Evolutionary conservation across 2,329 filamentous ascomycete genomes (phyloP).

Genomic region (Rhinocladiella mackenziei): DNA sequence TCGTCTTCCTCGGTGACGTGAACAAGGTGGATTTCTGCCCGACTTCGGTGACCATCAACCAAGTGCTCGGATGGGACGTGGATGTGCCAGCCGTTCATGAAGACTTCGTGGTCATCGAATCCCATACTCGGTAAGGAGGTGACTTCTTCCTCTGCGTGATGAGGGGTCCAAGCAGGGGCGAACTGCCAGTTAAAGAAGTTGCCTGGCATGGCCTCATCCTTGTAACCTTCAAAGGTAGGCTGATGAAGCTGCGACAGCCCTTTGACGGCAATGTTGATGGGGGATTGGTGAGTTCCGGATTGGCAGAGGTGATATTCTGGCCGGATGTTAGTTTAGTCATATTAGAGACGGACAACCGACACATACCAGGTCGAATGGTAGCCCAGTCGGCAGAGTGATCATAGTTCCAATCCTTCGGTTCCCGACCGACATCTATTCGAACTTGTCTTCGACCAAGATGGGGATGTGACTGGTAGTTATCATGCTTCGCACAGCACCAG

Average conservation of each 20-base stretch:
- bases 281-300: conserved; percentile 49
- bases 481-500: conserved; percentile 22
- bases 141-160: conserved; percentile 37
- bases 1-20: conserved; percentile 43
- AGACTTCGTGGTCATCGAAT: conserved; percentile 47
- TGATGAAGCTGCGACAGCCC: conserved; percentile 42
- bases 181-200: conserved; percentile 50
- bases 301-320: conserved; percentile 45
- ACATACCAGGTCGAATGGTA: conserved; percentile 22
- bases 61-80: conserved; percentile 51
- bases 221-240: conserved; percentile 42
- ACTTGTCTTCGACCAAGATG: conserved; percentile 23
- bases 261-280: conserved; percentile 44
- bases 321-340: too few species aligned
- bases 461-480: conserved; percentile 24
- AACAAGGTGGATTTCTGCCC: conserved; percentile 50
- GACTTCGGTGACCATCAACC: conserved; percentile 39
- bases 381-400: conserved; percentile 20
- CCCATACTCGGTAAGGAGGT: conserved; percentile 41
- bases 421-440: conserved; percentile 17
- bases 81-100: conserved; percentile 50
- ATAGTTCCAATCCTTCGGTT: conserved; percentile 23
- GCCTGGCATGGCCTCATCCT: conserved; percentile 34
- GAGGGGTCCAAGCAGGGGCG: conserved; percentile 44
- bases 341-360: too few species aligned